Percentiles rank a stretch among this genome's conserved stretches.
Evolutionary conservation across 2,329 filamentous ascomycete genomes (phyloP).

Genomic region (Coniochaeta hoffmannii): DNA sequence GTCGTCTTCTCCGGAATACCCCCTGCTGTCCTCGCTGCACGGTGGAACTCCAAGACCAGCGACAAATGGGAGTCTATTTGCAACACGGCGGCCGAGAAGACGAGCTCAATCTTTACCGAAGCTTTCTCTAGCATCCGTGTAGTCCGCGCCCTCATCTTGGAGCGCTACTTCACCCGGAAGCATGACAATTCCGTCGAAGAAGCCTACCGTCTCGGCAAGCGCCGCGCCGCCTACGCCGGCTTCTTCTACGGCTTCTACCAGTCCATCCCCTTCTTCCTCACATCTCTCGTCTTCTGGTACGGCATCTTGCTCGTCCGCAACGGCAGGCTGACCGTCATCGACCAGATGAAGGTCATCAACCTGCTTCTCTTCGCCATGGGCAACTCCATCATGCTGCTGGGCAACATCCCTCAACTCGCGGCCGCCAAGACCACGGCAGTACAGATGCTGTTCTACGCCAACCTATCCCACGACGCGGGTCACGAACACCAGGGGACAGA

Average conservation of each 20-base stretch:
- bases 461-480: constrained; percentile 45
- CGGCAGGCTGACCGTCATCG: constrained; percentile 38
- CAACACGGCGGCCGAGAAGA: constrained; percentile 53
- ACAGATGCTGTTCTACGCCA: constrained; percentile 63
- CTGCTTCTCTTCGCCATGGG: constrained; percentile 78
- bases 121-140: constrained; percentile 73
- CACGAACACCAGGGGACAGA: constrained; percentile 47
- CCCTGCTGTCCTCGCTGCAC: constrained; percentile 58
- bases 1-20: constrained; percentile 65
- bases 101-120: constrained; percentile 62
- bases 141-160: constrained; percentile 67
- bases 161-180: constrained; percentile 61
- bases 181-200: constrained; percentile 43
- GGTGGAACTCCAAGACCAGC: constrained; percentile 57
- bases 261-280: constrained; percentile 61
- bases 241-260: constrained; percentile 73
- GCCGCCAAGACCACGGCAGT: constrained; percentile 65
- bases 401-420: constrained; percentile 73
- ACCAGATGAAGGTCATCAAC: constrained; percentile 68
- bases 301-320: constrained; percentile 57
- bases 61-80: constrained; percentile 65
- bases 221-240: constrained; percentile 60
- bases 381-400: constrained; percentile 61
- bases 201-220: constrained; percentile 54
- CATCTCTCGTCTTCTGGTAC: constrained; percentile 79